These are phyloP conservation scores for Calonectria hongkongensis DNA, from an alignment of 2,329 filamentous ascomycete genomes.

Conservation along the genomic window DNA sequence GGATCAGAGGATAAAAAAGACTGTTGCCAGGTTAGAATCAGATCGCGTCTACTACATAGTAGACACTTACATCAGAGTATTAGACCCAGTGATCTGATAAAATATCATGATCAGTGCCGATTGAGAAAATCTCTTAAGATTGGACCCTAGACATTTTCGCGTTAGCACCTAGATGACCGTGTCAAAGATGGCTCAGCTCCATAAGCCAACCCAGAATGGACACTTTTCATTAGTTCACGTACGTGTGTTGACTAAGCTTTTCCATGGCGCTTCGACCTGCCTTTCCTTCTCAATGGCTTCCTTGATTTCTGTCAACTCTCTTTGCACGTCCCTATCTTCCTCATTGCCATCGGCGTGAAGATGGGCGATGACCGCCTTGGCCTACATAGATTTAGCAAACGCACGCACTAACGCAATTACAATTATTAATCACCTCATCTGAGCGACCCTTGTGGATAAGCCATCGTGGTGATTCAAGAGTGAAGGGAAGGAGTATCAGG, in stretches of 20 bases:
- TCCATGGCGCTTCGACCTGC: neutral
- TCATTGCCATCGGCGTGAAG: neutral
- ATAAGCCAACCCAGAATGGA: no score
- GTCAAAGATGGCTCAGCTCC: no score
- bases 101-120: neutral
- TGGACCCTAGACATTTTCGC: neutral
- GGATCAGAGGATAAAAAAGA: neutral
- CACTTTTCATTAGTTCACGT: neutral
- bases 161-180: no score
- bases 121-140: constrained; percentile 4
- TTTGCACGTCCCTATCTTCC: neutral
- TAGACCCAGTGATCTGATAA: neutral
- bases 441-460: neutral
- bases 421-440: neutral
- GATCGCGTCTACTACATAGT: no score
- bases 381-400: neutral
- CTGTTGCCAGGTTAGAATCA: neutral
- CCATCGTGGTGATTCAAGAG: neutral
- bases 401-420: no score
- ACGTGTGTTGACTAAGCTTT: neutral
- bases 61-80: neutral
- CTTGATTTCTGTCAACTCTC: neutral
- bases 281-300: neutral
- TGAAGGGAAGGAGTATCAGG: neutral
- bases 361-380: neutral